These are phyloP conservation scores for Pyrenophora tritici-repentis DNA, from an alignment of 2,329 filamentous ascomycete genomes.

Conservation along the genomic window DNA sequence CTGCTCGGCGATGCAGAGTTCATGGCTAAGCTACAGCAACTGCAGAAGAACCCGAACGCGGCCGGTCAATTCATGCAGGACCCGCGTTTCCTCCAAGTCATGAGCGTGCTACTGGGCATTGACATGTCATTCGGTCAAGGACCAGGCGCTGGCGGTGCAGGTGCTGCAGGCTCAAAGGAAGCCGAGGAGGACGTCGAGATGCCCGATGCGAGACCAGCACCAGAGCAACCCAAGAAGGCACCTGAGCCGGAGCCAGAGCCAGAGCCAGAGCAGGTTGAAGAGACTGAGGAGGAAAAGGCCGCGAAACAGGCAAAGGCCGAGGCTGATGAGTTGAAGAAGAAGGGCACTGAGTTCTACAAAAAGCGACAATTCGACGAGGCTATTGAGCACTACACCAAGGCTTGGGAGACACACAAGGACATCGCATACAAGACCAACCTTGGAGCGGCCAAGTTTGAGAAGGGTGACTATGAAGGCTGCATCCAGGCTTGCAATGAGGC, in stretches of 20 bases:
- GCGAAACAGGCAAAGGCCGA: constrained; percentile 91
- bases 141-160: constrained; percentile 52
- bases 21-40: constrained; percentile 83
- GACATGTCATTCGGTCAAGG: constrained; percentile 77
- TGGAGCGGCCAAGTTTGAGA: constrained; percentile 92
- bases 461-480: constrained; percentile 87
- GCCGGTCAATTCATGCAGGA: constrained; percentile 83
- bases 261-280: constrained; percentile 71
- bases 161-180: constrained; percentile 51
- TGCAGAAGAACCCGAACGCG: constrained; percentile 80
- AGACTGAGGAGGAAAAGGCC: constrained; percentile 81
- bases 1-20: constrained; percentile 83
- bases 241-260: constrained; percentile 56
- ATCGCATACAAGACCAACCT: constrained; percentile 98
- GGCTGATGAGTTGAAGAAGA: constrained; percentile 91
- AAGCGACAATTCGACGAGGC: constrained; percentile 96
- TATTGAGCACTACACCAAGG: constrained; percentile 91
- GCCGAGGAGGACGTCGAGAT: constrained; percentile 76
- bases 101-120: constrained; percentile 90
- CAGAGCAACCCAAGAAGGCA: constrained; percentile 60
- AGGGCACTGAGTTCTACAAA: constrained; percentile 96
- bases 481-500: constrained; percentile 88
- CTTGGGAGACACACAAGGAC: constrained; percentile 93
- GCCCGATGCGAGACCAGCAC: constrained; percentile 66
- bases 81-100: constrained; percentile 88